Evolutionary conservation across 305 asterid genomes (phyloP), one percentile per base, ranked within the genome.

Genomic region (Stenogyne calaminthoides): DNA sequence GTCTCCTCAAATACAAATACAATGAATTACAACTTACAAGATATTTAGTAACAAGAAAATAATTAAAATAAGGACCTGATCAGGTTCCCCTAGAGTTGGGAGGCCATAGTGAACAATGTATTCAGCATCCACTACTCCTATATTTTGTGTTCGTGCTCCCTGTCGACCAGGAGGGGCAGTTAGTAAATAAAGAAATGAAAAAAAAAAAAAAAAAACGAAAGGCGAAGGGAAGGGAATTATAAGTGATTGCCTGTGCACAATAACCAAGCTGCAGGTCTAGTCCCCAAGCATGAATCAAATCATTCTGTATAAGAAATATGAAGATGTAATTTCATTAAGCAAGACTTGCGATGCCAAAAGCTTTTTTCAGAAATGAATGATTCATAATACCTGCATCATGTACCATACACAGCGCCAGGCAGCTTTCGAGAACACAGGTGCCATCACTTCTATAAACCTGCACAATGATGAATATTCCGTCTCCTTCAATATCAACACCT

Each of bases 361-460:
- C 25, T 8, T 34, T 5, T 42, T 14, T 47, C 1, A 47, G 55
- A 47, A 6, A 51, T 6, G 4, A 27, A 27, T 11, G 4, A 9
- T 9, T 12, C 4, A 10, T 14, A 9, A 29, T 84, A 91, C 97
- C 95, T 92, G 98, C 82, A 90, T 87, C 92, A 92, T 74, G 76
- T 86, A 80, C 98, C 98, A 90, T 34, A 90, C 96, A 32, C 98
- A 92, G 75, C 92, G 89, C 98, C 96, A 92, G 0, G 98, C 87
- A 46, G 88, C 83, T 42, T 58, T 83, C 0, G 98, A 92, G 80
- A 92, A 90, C 54, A 92, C 98, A 5, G 98, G 98, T 70, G 96
- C 96, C 98, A 92, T 92, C 68, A 92, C 88, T 85, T 91, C 97
- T 76, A 92, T 92, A 95, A 93, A 90, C 77, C 98, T 92, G 69